Evolutionary conservation across 495 filamentous ascomycete species (phyloP).

Genomic region (Penicillium lagena): DNA sequence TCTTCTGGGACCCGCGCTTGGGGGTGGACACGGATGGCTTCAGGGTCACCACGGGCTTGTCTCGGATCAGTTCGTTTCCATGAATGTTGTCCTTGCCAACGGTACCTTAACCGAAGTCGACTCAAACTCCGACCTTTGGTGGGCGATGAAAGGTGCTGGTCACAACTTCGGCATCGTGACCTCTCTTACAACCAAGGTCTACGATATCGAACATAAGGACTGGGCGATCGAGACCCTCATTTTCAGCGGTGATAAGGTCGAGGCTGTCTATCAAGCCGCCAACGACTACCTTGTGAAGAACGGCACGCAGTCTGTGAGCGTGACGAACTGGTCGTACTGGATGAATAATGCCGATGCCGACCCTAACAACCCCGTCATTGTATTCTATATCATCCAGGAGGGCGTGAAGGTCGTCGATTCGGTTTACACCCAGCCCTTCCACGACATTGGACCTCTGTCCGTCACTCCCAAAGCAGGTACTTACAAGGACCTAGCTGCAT

Average conservation of each 20-base stretch:
- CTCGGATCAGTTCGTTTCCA: slow-evolving; percentile 49
- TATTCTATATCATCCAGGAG: slow-evolving; percentile 47
- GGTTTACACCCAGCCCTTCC: slow-evolving; percentile 38
- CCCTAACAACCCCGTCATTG: slow-evolving; percentile 38
- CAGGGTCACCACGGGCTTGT: slow-evolving; percentile 55
- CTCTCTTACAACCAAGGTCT: slow-evolving; percentile 40
- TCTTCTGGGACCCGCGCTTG: slow-evolving; percentile 48
- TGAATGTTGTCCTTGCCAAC: slow-evolving; percentile 51
- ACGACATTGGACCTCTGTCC: slow-evolving; percentile 36
- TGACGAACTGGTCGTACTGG: slow-evolving; percentile 49
- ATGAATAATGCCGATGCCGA: slow-evolving; percentile 33
- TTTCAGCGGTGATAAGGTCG: slow-evolving; percentile 43
- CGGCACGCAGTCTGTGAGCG: slow-evolving; percentile 28
- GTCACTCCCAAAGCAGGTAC: slow-evolving; percentile 21
- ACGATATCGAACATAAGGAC: slow-evolving; percentile 29
- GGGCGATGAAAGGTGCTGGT: slow-evolving; percentile 53
- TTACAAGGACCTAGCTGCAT: slow-evolving; percentile 38
- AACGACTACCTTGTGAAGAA: slow-evolving; percentile 36
- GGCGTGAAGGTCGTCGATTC: slow-evolving; percentile 33
- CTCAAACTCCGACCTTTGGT: slow-evolving; percentile 43
- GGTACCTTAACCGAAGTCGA: slow-evolving; percentile 35
- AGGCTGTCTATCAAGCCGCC: slow-evolving; percentile 37
- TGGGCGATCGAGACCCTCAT: slow-evolving; percentile 40
- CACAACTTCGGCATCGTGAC: slow-evolving; percentile 59
- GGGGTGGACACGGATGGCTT: slow-evolving; percentile 56